Base-by-base conservation (phyloP, 2,329 filamentous ascomycete species). In the Trichoderma pleuroti region DNA sequence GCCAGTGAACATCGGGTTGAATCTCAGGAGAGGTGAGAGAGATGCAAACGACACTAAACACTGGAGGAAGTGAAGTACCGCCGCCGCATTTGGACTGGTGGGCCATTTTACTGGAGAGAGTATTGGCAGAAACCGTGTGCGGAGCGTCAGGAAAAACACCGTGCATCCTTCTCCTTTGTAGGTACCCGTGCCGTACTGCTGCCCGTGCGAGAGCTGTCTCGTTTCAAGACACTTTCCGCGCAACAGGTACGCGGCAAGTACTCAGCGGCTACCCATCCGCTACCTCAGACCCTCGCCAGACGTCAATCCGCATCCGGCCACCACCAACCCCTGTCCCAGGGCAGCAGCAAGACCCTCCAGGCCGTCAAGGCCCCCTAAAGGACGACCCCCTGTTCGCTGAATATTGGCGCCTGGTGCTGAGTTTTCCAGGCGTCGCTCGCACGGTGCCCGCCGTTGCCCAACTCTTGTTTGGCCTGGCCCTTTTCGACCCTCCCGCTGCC, bases 401-500 rank as follows among this genome's bases (percentile, higher is more conserved):
- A 56, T 56, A 56, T 56, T 65, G 62, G 21, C 12, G 63, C n/a
- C 64, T 30, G 24, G n/a, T 46, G 64, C 28, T 59, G 26, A 21
- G 12, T 36, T 52, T 60, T 26, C 36, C 34, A 59, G 5, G 11
- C 54, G 61, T 54, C 39, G 39, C 62, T 66, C 36, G 54, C 68
- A 70, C 62, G 21, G 68, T 70, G 61, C 42, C 26, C 30, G 28
- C 28, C 46, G 7, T 21, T 42, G 12, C 16, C 52, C 24, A 28
- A 16, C n/a, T 30, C 28, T 32, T 57, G 28, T 12, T 16, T n/a
- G 18, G 39, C n/a, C 10, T 32, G 24, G 54, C 54, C 24, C 54
- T 57, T 32, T 32, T 42, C 49, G 67, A 56, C 67, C 46, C 59
- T 63, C 63, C 63, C 60, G 60, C 68, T 64, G 49, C 59, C 66